Base-by-base conservation (phyloP, 345 rosid species). In the Rhodamnia rubescens region DNA sequence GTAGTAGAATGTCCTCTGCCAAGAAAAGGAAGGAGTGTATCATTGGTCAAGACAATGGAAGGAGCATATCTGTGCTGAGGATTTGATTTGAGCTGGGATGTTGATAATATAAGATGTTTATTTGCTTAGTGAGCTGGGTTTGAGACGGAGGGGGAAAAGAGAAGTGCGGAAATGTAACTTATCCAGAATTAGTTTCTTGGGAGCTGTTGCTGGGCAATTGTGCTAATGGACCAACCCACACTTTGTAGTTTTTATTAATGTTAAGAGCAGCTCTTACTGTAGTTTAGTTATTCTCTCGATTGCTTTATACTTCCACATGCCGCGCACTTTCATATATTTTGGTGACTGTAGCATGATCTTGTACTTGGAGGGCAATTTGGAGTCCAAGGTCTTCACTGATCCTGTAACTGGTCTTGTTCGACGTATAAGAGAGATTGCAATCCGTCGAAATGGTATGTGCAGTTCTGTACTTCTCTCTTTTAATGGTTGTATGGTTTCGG, bases 331-430 rank as follows among this genome's bases (percentile, higher is more conserved):
- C 74, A 4, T 74, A 59, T 69, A 4, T 11, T 74, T 55, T 85
- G 57, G 52, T 61, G 86, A 84, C 44, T 90, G 87, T 61, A 97
- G 98, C 22, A 86, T 92, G 7, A 89, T 86, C 86, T 26, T 97
- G 21, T 97, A 96, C 87, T 54, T 95, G 90, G 99, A 97, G 90
- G 99, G 99, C 51, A 94, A 93, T 90, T 89, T 97, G 59, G 99
- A 96, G 98, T 92, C 94, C 7, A 95, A 95, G 88, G 86, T 96
- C 75, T 96, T 95, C 87, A 85, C 88, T 53, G 97, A 97, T 91
- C 98, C 96, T 5, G 81, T 93, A 47, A 92, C 95, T 85, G 98
- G 98, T 87, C 86, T 94, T 81, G 94, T 93, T 82, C 95, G 96
- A 49, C 96, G 95, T 9, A 59, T 94, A 83, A 90, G 99, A 89